Conservation (phyloP, 108 stramenopile species). For the Aurantiochytrium sp. region DNA sequence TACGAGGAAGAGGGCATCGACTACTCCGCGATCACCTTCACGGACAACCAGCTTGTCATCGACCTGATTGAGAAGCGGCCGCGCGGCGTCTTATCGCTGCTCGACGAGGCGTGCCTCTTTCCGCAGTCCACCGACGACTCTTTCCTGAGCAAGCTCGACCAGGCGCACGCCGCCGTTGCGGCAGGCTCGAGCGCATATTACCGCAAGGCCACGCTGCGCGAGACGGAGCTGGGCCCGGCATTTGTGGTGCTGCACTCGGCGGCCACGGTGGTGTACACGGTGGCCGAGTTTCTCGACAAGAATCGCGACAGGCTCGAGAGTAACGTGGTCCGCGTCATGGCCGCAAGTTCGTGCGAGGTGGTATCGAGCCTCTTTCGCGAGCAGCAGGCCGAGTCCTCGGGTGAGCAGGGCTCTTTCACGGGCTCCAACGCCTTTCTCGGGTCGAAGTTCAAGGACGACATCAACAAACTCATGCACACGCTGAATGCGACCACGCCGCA, state of each 20-base stretch:
- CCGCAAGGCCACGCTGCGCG: neutral
- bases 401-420: neutral
- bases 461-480: conserved; percentile 72
- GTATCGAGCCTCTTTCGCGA: neutral
- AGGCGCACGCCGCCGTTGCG: neutral
- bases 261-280: conserved; percentile 35
- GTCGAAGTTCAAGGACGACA: conserved; percentile 76
- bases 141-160: neutral
- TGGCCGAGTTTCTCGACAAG: conserved; percentile 32
- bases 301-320: conserved; percentile 33
- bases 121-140: conserved; percentile 40
- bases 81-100: conserved; percentile 68
- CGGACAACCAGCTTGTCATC: conserved; percentile 84
- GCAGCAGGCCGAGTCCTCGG: neutral
- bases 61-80: conserved; percentile 69
- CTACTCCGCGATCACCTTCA: conserved; percentile 60
- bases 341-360: neutral
- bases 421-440: conserved; percentile 44
- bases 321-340: conserved; percentile 29
- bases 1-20: conserved; percentile 64
- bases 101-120: conserved; percentile 76
- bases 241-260: conserved; percentile 45
- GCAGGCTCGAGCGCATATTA: neutral
- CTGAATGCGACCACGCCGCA: conserved; percentile 85
- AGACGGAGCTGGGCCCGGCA: neutral